phyloP scores from a whole-genome alignment of 495 filamentous ascomycete species.

The Emericellopsis terricola region DNA sequence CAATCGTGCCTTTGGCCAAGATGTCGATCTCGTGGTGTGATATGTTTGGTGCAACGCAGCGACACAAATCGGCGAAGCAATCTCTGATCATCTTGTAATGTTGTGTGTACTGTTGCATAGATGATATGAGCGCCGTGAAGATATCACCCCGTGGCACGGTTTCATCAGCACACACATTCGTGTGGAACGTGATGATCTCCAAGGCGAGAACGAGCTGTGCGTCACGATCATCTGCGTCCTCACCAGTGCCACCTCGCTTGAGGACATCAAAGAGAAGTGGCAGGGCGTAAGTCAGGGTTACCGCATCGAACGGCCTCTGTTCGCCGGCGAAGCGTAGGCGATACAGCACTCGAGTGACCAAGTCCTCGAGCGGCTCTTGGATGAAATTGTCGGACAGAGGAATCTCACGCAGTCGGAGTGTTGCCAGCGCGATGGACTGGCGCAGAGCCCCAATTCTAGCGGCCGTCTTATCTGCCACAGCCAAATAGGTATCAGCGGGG shows the following conservation, averaged over 20 bases:
- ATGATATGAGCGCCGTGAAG: slow-evolving; percentile 45
- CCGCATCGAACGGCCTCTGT: slow-evolving; percentile 74
- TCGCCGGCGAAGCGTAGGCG: slow-evolving; percentile 78
- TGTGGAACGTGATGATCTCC: slow-evolving; percentile 83
- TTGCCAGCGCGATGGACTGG: slow-evolving; percentile 74
- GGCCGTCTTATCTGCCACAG: slow-evolving; percentile 54
- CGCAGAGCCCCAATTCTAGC: slow-evolving; percentile 57
- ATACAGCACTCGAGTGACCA: slow-evolving; percentile 80
- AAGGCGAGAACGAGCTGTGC: slow-evolving; percentile 74
- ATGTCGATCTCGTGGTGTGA: slow-evolving; percentile 45
- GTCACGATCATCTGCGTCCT: slow-evolving; percentile 58
- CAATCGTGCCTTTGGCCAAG: slow-evolving; percentile 56
- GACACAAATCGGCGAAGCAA: slow-evolving; percentile 65
- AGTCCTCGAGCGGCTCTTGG: slow-evolving; percentile 65
- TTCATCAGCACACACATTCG: slow-evolving; percentile 48
- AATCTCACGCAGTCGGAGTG: slow-evolving; percentile 57
- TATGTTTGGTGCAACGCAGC: slow-evolving; percentile 63
- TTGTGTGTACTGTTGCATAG: slow-evolving; percentile 78
- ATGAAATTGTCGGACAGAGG: slow-evolving; percentile 50
- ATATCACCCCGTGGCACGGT: slow-evolving; percentile 60
- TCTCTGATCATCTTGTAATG: slow-evolving; percentile 93
- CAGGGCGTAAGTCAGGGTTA: slow-evolving; percentile 72
- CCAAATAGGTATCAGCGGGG: slow-evolving; percentile 63
- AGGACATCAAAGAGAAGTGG: slow-evolving; percentile 65
- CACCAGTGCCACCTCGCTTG: slow-evolving; percentile 57